Base-by-base conservation (phyloP, 2,329 filamentous ascomycete species). In the Diaporthe batatas region DNA sequence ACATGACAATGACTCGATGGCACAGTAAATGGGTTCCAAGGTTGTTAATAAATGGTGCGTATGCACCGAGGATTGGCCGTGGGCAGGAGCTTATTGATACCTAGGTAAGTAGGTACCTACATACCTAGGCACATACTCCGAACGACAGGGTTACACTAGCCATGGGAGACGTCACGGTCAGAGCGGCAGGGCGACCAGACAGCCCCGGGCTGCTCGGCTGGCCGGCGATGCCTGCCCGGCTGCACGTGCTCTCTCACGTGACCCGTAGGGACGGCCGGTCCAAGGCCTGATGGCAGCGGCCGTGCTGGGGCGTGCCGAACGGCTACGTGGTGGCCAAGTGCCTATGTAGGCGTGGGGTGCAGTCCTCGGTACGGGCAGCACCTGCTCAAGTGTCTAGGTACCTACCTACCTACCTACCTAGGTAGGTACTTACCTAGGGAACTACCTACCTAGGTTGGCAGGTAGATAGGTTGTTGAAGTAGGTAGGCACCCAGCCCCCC, bases 161-260 rank as follows among this genome's bases (percentile, higher is more conserved):
- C 58, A 39, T 32, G 21, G 42, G 39, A 47, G 58, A 64, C 58
- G 47, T 64, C 58, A 64, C 58, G 18, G 58, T 64, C 58, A 64
- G 32, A 64, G 58, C 58, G 58, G 23, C 18, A 44, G 12, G 44
- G 44, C 32, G 8, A 23, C 42, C 18, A 57, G n/a, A n/a, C n/a
- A n/a, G n/a, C n/a, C n/a, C n/a, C n/a, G n/a, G n/a, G n/a, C n/a
- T n/a, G n/a, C n/a, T n/a, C n/a, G n/a, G n/a, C n/a, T n/a, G n/a
- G n/a, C n/a, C n/a, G n/a, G n/a, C n/a, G n/a, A n/a, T n/a, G 29
- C 29, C 29, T 29, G 36, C 10, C 36, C 12, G 36, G 1, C 1
- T 6, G 39, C 68, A 70, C 68, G 68, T 70, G 68, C n/a, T 6
- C 3, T 0, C 25, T 47, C 68, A 70, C 68, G 68, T 70, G 68